Evolutionary conservation across 768 basidiomycete genomes (phyloP).

Genomic region (Termitomyces sp.): DNA sequence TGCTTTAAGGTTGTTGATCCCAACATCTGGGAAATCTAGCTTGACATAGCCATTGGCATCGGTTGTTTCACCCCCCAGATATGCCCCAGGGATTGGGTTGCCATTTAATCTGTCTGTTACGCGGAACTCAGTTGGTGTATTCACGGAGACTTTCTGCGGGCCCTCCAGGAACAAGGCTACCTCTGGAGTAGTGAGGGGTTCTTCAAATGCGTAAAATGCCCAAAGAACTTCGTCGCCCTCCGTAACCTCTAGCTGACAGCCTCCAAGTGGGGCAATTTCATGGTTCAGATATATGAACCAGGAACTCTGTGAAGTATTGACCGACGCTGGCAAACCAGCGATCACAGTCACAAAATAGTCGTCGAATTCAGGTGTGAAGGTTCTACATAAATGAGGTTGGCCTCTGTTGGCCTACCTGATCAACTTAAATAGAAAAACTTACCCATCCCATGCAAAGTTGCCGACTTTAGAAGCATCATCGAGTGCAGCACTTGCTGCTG

Average conservation of each 20-base stretch:
- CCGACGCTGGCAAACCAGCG: slow-evolving; percentile 25
- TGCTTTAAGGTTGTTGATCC: not conserved
- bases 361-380: slow-evolving; percentile 32
- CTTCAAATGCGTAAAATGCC: slow-evolving; percentile 2
- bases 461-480: slow-evolving; percentile 34
- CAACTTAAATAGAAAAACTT: not conserved
- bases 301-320: slow-evolving; percentile 12
- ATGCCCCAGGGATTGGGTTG: not conserved
- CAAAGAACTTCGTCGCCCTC: slow-evolving; percentile 10
- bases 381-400: slow-evolving; percentile 16
- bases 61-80: not conserved
- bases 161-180: not conserved
- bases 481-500: slow-evolving; percentile 41
- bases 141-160: not conserved
- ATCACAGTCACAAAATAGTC: slow-evolving; percentile 42
- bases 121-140: not conserved
- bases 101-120: not conserved
- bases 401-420: not conserved
- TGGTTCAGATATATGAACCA: slow-evolving; percentile 10
- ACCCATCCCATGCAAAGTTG: slow-evolving; percentile 40
- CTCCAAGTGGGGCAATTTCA: slow-evolving; percentile 4
- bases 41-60: not conserved
- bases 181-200: not conserved
- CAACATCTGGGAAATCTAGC: not conserved
- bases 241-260: slow-evolving; percentile 12